A percentile compares a stretch with the other conserved stretches of the same genome.
Evolutionary conservation across 2,329 filamentous ascomycete species (phyloP).

Genomic region (Ascosphaera apis): DNA sequence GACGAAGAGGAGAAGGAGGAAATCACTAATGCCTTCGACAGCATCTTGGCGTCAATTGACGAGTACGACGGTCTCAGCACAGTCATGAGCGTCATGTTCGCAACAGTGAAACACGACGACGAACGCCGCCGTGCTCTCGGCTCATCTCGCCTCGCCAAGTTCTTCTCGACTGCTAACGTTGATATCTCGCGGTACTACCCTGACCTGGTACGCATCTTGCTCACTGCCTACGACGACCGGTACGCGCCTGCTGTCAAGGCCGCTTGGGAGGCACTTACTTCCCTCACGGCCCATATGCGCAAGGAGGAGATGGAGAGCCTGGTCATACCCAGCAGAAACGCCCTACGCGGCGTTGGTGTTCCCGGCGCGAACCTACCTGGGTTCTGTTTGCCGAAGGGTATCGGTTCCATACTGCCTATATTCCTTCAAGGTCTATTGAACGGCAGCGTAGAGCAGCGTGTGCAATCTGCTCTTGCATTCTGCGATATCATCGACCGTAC

Average conservation of each 20-base stretch:
- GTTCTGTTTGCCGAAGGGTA: conserved; percentile 82
- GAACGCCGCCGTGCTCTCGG: conserved; percentile 61
- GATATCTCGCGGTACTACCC: conserved; percentile 94
- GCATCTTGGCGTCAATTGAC: conserved; percentile 76
- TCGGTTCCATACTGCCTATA: conserved; percentile 86
- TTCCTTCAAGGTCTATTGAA: conserved; percentile 98
- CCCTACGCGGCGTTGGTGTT: conserved; percentile 71
- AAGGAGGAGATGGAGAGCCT: conserved; percentile 98
- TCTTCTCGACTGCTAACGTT: conserved; percentile 57
- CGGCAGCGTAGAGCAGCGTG: conserved; percentile 74
- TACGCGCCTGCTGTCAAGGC: conserved; percentile 70
- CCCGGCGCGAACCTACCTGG: conserved; percentile 65
- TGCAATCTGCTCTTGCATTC: conserved; percentile 75
- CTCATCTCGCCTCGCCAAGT: conserved; percentile 57
- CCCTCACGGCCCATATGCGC: conserved; percentile 67
- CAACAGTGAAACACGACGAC: conserved; percentile 78
- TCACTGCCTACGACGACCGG: conserved; percentile 77
- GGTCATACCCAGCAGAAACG: conserved; percentile 64
- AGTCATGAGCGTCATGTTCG: conserved; percentile 78
- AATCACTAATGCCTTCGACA: conserved; percentile 61
- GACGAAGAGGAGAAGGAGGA: conserved; percentile 55
- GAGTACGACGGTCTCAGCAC: conserved; percentile 91
- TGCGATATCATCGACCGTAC: conserved; percentile 91
- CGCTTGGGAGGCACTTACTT: conserved; percentile 66
- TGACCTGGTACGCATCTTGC: conserved; percentile 71